A percentile compares a stretch with the other conserved stretches of the same genome.
phyloP scores from a whole-genome alignment of 1,284 basidiomycete genomes.

The Calocybe gambosa region DNA sequence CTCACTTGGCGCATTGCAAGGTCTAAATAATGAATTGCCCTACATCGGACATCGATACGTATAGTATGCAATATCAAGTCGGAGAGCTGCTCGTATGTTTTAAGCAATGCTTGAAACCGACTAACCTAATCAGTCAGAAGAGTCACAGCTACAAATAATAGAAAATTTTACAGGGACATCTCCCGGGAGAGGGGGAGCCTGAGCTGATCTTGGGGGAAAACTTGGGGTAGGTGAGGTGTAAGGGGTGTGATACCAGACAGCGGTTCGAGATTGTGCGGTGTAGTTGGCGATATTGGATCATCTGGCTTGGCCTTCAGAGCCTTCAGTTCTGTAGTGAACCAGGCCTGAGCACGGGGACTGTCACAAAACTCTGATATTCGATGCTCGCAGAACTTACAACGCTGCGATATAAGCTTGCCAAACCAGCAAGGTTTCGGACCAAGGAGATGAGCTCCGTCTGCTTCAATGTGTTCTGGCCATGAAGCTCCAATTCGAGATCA shows the following conservation, averaged over 20 bases:
- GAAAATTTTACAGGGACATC: slow-evolving; percentile 65
- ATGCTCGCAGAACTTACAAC: slow-evolving; percentile 50
- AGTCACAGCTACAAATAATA: slow-evolving; percentile 4
- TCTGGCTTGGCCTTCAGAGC: slow-evolving; percentile 60
- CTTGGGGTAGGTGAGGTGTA: slow-evolving; percentile 39
- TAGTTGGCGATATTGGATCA: slow-evolving; percentile 45
- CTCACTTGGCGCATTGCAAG: slow-evolving; percentile 71
- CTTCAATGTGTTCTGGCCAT: slow-evolving; percentile 46
- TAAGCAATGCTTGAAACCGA: slow-evolving; percentile 84
- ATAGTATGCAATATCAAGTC: slow-evolving; percentile 86
- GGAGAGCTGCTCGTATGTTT: slow-evolving; percentile 86
- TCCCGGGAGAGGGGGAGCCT: slow-evolving; percentile 77
- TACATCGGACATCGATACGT: slow-evolving; percentile 83
- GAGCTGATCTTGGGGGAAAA: slow-evolving; percentile 44
- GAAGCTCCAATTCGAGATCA: slow-evolving; percentile 63
- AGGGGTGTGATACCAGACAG: slow-evolving; percentile 43
- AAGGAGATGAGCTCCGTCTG: slow-evolving; percentile 75
- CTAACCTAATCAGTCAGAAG: slow-evolving; percentile 33
- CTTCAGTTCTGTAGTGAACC: slow-evolving; percentile 72
- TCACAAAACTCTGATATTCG: background rate
- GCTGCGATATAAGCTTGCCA: slow-evolving; percentile 83
- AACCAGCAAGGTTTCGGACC: slow-evolving; percentile 66
- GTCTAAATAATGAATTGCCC: slow-evolving; percentile 78
- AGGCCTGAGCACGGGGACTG: slow-evolving; percentile 44
- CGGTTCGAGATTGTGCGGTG: slow-evolving; percentile 44